A percentile compares a stretch with the other conserved stretches of the same genome.
These are phyloP conservation scores for Acidiella bohemica DNA, from an alignment of 495 filamentous ascomycete genomes.

Conservation along the genomic window DNA sequence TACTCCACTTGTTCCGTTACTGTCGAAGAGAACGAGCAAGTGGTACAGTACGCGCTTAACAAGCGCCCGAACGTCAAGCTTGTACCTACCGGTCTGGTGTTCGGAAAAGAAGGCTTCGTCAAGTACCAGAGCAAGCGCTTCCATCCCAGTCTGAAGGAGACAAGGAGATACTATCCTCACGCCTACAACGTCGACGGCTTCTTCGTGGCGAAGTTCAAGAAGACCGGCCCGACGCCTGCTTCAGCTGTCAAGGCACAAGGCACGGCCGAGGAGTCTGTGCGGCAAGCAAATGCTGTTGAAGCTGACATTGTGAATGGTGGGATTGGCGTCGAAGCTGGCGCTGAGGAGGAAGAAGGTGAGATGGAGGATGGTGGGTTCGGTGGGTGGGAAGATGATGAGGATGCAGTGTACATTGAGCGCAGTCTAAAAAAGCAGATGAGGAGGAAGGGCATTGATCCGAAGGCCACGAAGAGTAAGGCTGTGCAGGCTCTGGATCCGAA, in stretches of 20 bases:
- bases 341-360: conserved; percentile 12
- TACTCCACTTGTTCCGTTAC: conserved; percentile 90
- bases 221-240: conserved; percentile 59
- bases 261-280: conserved; percentile 37
- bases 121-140: conserved; percentile 58
- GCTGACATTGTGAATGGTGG: not conserved
- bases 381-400: conserved; percentile 49
- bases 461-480: conserved; percentile 24
- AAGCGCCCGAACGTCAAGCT: conserved; percentile 88
- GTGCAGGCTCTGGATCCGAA: conserved; percentile 8
- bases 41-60: conserved; percentile 81
- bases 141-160: conserved; percentile 68
- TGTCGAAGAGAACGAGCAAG: conserved; percentile 84
- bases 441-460: conserved; percentile 55
- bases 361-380: conserved; percentile 42
- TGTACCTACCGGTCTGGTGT: conserved; percentile 59
- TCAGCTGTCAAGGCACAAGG: conserved; percentile 35
- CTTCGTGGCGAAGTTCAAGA: conserved; percentile 96
- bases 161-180: conserved; percentile 85
- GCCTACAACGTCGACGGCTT: conserved; percentile 96
- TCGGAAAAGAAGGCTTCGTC: conserved; percentile 39
- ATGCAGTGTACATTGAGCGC: conserved; percentile 45
- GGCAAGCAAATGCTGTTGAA: conserved; percentile 20
- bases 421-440: conserved; percentile 44
- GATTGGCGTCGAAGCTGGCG: not conserved